Percentiles rank a stretch among this genome's conserved stretches.
Evolutionary conservation across 2,329 filamentous ascomycete genomes (phyloP).

Genomic region (Pseudogymnoascus sp.): DNA sequence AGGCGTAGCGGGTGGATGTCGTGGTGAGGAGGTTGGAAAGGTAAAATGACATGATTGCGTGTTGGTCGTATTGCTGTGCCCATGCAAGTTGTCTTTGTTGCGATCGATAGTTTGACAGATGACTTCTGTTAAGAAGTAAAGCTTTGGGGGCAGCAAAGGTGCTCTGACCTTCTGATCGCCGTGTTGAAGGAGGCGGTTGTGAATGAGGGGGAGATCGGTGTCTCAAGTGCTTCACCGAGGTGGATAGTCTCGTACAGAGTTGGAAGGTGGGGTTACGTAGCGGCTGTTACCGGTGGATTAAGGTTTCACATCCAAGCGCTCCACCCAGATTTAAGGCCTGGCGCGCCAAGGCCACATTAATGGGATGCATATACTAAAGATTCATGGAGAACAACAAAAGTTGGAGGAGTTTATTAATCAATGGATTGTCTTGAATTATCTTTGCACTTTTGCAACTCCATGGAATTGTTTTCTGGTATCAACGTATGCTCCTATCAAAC

Average conservation of each 20-base stretch:
- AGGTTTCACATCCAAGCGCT: constrained; percentile 4
- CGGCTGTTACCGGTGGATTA: constrained; percentile 2
- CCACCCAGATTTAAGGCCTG: constrained; percentile 1
- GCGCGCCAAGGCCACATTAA: constrained; percentile 5
- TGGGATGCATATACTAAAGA: not conserved
- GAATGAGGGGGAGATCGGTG: not conserved
- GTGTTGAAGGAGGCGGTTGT: not conserved
- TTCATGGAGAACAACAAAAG: not conserved
- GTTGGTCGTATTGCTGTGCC: not conserved
- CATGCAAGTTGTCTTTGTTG: not conserved
- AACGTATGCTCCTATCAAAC: constrained; percentile 1
- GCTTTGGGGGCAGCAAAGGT: not conserved
- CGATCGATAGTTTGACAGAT: not conserved
- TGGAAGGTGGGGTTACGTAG: constrained; percentile 8
- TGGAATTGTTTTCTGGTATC: not conserved
- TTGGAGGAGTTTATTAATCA: not conserved
- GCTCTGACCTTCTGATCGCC: not conserved
- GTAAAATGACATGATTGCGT: constrained; percentile 61
- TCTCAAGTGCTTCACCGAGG: constrained; percentile 5
- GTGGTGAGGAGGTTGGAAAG: constrained; percentile 65
- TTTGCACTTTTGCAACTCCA: not conserved
- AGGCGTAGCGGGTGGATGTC: constrained; percentile 55
- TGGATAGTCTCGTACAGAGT: not conserved
- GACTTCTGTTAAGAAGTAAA: constrained; percentile 6
- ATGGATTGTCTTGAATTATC: not conserved